Evolutionary conservation across 2,329 filamentous ascomycete species (phyloP), one percentile per base, ranked within the genome.

Genomic region (Stachybotrys chlorohalonatus): DNA sequence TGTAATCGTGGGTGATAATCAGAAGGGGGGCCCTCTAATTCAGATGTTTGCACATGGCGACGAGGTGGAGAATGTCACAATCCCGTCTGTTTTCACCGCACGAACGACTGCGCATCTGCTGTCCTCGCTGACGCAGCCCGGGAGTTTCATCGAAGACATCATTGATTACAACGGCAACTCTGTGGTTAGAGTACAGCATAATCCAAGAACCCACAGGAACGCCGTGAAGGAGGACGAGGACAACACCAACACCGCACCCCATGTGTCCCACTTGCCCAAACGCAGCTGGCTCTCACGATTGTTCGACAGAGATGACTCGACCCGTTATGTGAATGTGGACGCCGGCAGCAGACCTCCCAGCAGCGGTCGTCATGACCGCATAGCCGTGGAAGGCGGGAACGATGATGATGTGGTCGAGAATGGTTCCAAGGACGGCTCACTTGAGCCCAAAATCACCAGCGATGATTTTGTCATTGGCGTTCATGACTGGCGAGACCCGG

Each of bases 1-100:
- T 42, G 77, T 99, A 57, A 95, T 99, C 60, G 92, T 99, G 3
- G 94, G 94, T 31, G 94, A 99, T 69, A 89, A 96, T 68, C 87
- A 89, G 55, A 88, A 89, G 57, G 93, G 93, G 49, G 92, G 91
- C 5, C 88, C 88, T 42, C 75, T 99, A 57, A 89, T 97, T 52
- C 94, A 95, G 63, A 99, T 99, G 94, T 97, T 96, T 69, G 94
- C 94, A n/a, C 85, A 89, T 64, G 94, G 93, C 45, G 92, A 97
- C 66, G 70, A 71, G 39, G 96, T 93, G 4, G 95, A 92, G 39
- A 96, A 96, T 64, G 83, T 97, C 60, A 90, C 90, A 1, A 96
- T 99, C 53, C 92, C 94, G 1, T 90, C 94, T 0, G 79, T 97
- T 9, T 99, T 99, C 70, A 97, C 94, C 0, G 95, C 93, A 0